Evolutionary conservation across 2,329 filamentous ascomycete species (phyloP).

Genomic region (Pestalotiopsis sp.): DNA sequence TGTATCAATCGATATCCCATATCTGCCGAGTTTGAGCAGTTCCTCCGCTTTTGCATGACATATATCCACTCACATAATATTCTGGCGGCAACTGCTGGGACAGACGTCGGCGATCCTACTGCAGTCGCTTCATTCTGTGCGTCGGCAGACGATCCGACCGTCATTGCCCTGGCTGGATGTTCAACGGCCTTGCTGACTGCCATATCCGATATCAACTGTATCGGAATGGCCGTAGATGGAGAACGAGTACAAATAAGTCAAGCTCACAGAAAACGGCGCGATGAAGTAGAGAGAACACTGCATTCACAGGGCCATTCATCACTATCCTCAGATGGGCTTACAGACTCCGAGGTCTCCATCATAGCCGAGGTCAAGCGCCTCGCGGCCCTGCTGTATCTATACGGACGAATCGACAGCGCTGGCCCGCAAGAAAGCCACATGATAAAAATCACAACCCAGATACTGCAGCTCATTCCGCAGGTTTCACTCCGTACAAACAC

Average conservation of each 20-base stretch:
- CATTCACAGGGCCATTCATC: not conserved
- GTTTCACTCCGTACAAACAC: not conserved
- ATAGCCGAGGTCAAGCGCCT: not conserved
- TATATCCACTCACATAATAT: not conserved
- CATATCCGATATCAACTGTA: not conserved
- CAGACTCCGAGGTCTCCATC: not conserved
- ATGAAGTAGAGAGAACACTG: not conserved
- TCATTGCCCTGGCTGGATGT: not conserved
- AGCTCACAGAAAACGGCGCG: not conserved
- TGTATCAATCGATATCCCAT: not conserved
- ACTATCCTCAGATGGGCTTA: not conserved
- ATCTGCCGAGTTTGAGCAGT: not conserved
- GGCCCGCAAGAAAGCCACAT: not conserved
- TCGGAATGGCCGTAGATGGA: not conserved
- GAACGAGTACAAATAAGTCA: not conserved
- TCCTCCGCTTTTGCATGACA: not conserved
- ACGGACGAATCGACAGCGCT: not conserved
- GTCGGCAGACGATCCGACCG: not conserved
- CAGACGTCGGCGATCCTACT: not conserved
- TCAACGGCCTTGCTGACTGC: not conserved
- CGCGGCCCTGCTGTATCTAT: not conserved
- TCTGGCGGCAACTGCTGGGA: not conserved
- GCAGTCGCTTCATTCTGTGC: not conserved
- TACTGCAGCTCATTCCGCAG: not conserved
- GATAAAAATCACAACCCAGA: not conserved